These are phyloP conservation scores for Eucalyptus decipiens DNA, from an alignment of 345 rosid species.

Conservation along the genomic window DNA sequence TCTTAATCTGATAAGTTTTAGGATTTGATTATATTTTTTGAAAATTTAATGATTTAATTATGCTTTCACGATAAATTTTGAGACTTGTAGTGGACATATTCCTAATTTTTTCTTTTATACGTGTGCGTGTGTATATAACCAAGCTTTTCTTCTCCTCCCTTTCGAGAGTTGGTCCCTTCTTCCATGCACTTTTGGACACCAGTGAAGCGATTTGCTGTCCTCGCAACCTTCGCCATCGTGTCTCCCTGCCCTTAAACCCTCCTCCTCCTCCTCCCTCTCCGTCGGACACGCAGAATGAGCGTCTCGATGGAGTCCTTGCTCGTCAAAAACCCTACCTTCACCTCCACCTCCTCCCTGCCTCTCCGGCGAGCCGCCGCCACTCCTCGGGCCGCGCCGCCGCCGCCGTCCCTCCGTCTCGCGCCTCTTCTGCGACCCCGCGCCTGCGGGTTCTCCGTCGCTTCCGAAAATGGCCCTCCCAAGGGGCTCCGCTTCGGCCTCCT, in stretches of 20 bases:
- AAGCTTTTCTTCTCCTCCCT: neutral
- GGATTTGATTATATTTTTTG: too few relatives aligned
- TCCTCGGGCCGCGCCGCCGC: neutral
- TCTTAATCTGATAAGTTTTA: too few relatives aligned
- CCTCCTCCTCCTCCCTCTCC: neutral
- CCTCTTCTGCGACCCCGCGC: neutral
- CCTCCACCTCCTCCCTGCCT: neutral
- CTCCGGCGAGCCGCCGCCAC: neutral
- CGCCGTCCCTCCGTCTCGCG: neutral
- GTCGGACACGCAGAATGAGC: neutral
- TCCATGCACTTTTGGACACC: neutral
- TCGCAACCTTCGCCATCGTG: neutral
- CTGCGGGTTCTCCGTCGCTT: neutral
- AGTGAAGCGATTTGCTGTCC: neutral
- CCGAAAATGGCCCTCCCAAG: neutral
- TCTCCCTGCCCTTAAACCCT: neutral
- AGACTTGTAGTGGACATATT: too few relatives aligned
- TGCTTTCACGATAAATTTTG: too few relatives aligned
- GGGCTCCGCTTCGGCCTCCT: neutral
- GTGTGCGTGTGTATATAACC: neutral
- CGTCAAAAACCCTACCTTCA: neutral
- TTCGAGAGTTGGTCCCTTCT: neutral
- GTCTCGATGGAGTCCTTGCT: neutral
- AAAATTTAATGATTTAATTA: too few relatives aligned
- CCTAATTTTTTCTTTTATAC: too few relatives aligned